A percentile compares a stretch with the other conserved stretches of the same genome.
Conservation (phyloP, 345 rosid species). For the Pistacia vera region DNA sequence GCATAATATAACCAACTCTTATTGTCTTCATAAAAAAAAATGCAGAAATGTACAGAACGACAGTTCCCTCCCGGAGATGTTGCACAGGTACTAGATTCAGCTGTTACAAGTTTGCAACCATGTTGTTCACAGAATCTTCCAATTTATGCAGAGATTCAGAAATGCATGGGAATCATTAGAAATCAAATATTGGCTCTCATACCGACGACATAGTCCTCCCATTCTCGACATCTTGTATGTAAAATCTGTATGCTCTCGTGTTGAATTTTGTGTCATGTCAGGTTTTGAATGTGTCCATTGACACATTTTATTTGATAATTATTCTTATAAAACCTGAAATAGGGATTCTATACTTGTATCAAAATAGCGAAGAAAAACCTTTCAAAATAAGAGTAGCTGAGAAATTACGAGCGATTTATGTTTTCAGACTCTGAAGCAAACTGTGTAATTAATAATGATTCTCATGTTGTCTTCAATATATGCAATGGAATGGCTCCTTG, state of each 20-base stretch:
- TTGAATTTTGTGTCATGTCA: background rate
- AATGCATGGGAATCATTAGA: slow-evolving; percentile 79
- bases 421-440: background rate
- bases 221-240: slow-evolving; percentile 26
- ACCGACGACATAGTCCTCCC: slow-evolving; percentile 43
- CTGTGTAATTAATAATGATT: background rate
- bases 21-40: slow-evolving; percentile 2
- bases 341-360: background rate
- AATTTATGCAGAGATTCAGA: slow-evolving; percentile 80
- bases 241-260: background rate
- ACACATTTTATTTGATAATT: background rate
- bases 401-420: background rate
- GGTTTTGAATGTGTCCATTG: background rate
- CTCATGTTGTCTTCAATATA: background rate
- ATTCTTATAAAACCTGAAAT: background rate
- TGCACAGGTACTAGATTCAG: slow-evolving; percentile 76
- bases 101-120: slow-evolving; percentile 74
- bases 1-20: background rate
- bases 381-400: background rate
- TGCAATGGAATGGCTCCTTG: background rate
- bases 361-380: background rate
- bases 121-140: slow-evolving; percentile 76
- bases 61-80: slow-evolving; percentile 83
- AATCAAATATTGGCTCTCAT: slow-evolving; percentile 68
- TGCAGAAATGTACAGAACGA: slow-evolving; percentile 89